Conservation (phyloP, 2,329 filamentous ascomycete species). For the Penicillium sp. region DNA sequence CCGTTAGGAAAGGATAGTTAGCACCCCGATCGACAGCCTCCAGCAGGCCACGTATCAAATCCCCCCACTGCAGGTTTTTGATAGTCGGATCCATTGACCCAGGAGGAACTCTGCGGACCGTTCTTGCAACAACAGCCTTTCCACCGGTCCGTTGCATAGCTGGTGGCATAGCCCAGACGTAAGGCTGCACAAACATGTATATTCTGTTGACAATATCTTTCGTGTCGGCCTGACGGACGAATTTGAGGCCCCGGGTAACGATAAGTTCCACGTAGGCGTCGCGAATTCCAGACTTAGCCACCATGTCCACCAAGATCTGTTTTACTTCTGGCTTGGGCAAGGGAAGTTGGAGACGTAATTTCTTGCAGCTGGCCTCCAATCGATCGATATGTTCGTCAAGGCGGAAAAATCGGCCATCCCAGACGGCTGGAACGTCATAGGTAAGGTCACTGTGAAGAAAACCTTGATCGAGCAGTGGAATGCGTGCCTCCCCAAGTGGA, state of each 20-base stretch:
- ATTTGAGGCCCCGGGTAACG: constrained; percentile 52
- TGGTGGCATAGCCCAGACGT: constrained; percentile 55
- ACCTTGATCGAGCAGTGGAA: constrained; percentile 55
- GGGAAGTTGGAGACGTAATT: constrained; percentile 50
- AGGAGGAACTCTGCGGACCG: constrained; percentile 49
- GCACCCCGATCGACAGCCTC: constrained; percentile 53
- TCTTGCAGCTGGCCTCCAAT: constrained; percentile 47
- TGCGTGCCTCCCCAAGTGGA: constrained; percentile 50
- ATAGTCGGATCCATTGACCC: constrained; percentile 55
- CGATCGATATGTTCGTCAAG: constrained; percentile 53
- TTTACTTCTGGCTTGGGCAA: constrained; percentile 45
- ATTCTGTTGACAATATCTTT: constrained; percentile 45
- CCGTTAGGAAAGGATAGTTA: constrained; percentile 53
- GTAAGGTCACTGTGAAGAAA: constrained; percentile 57
- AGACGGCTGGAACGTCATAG: constrained; percentile 56
- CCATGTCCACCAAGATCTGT: constrained; percentile 48
- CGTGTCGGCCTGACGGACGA: constrained; percentile 41
- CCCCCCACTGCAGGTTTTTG: constrained; percentile 58
- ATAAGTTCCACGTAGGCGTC: constrained; percentile 57
- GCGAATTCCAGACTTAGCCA: constrained; percentile 48
- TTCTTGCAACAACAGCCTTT: constrained; percentile 49
- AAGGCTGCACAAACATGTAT: constrained; percentile 55
- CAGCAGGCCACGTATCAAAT: constrained; percentile 49
- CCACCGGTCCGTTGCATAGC: constrained; percentile 46
- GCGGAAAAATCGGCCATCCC: constrained; percentile 57